Conservation (phyloP, 768 basidiomycete species). For the Amanita rubescens region DNA sequence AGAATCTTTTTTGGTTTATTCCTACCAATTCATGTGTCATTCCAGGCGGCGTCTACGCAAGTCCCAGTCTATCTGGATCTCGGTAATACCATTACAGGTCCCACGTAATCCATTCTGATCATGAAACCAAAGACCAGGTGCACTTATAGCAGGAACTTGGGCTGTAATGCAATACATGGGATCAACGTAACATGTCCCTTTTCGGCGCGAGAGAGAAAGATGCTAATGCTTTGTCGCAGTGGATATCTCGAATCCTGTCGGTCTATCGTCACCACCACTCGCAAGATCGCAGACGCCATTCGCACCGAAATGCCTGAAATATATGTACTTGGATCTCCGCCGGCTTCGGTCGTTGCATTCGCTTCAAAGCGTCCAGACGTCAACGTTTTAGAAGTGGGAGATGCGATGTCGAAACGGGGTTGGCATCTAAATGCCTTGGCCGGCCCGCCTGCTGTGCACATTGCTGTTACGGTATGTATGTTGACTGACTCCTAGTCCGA, state of each 20-base stretch:
- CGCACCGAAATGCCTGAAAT: constrained; percentile 68
- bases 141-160: constrained; percentile 92
- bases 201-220: background rate
- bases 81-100: constrained; percentile 41
- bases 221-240: constrained; percentile 27
- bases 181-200: constrained; percentile 49
- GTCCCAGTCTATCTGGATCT: constrained; percentile 85
- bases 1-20: constrained; percentile 9
- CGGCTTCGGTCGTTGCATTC: constrained; percentile 88
- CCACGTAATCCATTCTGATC: background rate
- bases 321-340: constrained; percentile 83
- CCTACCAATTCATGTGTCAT: background rate
- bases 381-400: constrained; percentile 85
- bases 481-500: background rate
- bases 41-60: constrained; percentile 81
- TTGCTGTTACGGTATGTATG: constrained; percentile 91
- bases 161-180: constrained; percentile 95
- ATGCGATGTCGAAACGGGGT: constrained; percentile 75
- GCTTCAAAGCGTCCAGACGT: constrained; percentile 52
- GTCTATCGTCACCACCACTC: constrained; percentile 69
- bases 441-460: constrained; percentile 79
- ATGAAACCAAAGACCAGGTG: constrained; percentile 58
- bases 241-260: constrained; percentile 87
- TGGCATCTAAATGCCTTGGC: constrained; percentile 90
- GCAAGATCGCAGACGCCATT: constrained; percentile 63